Conservation (phyloP, 129 eudicot species). For the Escallonia herrerae region DNA sequence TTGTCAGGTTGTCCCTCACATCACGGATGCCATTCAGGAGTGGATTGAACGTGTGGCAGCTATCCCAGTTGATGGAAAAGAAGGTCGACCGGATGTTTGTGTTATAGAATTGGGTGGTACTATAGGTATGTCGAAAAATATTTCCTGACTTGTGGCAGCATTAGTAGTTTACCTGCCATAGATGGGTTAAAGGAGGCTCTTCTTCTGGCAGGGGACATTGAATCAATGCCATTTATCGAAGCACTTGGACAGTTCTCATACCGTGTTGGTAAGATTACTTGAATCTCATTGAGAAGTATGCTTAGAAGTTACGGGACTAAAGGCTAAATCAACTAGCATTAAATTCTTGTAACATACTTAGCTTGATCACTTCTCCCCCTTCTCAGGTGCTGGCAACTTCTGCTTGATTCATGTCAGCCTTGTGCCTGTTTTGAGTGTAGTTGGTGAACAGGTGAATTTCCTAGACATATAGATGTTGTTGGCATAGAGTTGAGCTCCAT, state of each 20-base stretch:
- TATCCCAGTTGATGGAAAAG: slow-evolving; percentile 88
- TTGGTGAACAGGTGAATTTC: slow-evolving; percentile 81
- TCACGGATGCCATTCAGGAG: slow-evolving; percentile 95
- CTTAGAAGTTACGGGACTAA: too few species aligned
- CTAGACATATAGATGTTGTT: not conserved
- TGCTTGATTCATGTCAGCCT: slow-evolving; percentile 96
- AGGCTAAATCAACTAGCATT: not conserved
- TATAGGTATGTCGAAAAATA: slow-evolving; percentile 41
- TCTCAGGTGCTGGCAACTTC: slow-evolving; percentile 81
- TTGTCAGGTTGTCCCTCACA: slow-evolving; percentile 88
- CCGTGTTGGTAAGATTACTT: slow-evolving; percentile 64
- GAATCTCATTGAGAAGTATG: too few species aligned
- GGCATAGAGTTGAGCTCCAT: not conserved
- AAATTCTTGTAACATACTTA: not conserved
- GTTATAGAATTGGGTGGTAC: slow-evolving; percentile 99
- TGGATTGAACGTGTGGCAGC: slow-evolving; percentile 93
- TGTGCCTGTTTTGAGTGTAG: slow-evolving; percentile 88
- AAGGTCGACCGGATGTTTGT: slow-evolving; percentile 97
- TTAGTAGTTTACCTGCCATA: not conserved
- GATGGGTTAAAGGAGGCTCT: not conserved
- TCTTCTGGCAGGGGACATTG: slow-evolving; percentile 73
- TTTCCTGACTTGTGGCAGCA: not conserved
- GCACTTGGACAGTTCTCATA: slow-evolving; percentile 93
- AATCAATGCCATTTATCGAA: slow-evolving; percentile 94
- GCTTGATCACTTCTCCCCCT: not conserved